Percentiles rank a stretch among this genome's conserved stretches.
phyloP scores from a whole-genome alignment of 352 stramenopile genomes.

The Pythium sp. region DNA sequence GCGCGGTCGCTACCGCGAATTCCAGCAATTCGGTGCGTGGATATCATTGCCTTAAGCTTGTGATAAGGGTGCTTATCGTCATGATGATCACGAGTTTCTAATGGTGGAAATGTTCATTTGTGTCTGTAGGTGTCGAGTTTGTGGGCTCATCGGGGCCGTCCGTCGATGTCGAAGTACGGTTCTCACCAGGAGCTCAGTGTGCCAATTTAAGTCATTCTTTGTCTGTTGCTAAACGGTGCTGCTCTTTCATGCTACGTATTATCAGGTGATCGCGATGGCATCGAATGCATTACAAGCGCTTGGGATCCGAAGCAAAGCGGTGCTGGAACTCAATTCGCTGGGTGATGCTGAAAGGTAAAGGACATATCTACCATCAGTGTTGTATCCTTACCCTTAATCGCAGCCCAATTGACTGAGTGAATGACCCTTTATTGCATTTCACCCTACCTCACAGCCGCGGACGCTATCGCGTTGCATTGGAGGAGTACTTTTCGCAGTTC shows the following conservation, averaged over 20 bases:
- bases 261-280: slow-evolving; percentile 79
- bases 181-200: neutral
- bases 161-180: slow-evolving; percentile 71
- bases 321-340: slow-evolving; percentile 80
- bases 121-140: slow-evolving; percentile 63
- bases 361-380: neutral
- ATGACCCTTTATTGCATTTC: neutral
- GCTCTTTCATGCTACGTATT: neutral
- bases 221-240: neutral
- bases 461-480: slow-evolving; percentile 63
- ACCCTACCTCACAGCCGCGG: slow-evolving; percentile 33
- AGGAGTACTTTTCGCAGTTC: slow-evolving; percentile 60
- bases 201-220: neutral
- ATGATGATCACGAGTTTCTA: neutral
- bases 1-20: slow-evolving; percentile 82
- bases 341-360: slow-evolving; percentile 73
- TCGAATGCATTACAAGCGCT: slow-evolving; percentile 49
- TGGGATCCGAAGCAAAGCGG: slow-evolving; percentile 57
- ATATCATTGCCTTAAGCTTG: neutral
- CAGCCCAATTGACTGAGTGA: neutral
- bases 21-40: slow-evolving; percentile 80
- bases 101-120: slow-evolving; percentile 6
- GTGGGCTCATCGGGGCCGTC: slow-evolving; percentile 72
- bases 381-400: neutral
- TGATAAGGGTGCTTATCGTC: neutral